Evolutionary conservation across 2,329 filamentous ascomycete genomes (phyloP), one percentile per base, ranked within the genome.

Genomic region (Pestalotiopsis sp.): DNA sequence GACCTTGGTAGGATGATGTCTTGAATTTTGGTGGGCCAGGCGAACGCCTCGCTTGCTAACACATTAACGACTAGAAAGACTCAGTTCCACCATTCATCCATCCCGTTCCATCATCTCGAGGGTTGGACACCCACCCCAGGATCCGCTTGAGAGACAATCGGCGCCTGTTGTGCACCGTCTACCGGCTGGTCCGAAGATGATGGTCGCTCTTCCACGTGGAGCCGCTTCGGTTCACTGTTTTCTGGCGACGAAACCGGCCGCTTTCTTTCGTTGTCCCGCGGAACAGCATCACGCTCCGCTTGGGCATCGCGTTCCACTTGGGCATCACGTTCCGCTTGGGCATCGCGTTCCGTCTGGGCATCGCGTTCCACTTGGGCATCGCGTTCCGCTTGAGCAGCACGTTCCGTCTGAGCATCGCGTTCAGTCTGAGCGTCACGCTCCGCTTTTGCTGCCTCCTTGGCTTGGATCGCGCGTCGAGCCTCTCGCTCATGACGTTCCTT

Each of bases 401-500:
- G 27, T 31, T 31, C 27, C 27, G 27, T 31, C 27, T 31, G 27
- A 31, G 27, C 27, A 31, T 31, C 27, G 6, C 27, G 27, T 31
- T 31, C 27, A 2, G 27, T 36, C 31, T 36, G 31, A 31, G n/a
- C 61, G 13, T 64, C 61, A 17, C 25, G n/a, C 14, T 60, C 64
- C 9, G 52, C 20, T 36, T 60, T 60, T 6, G 17, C 63, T 17
- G 63, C 49, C 23, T 66, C 63, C 27, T 66, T 66, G n/a, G 61
- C 61, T 45, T 66, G 27, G 20, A 80, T 80, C 0, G 75, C 80
- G 5, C 82, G 83, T 3, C 83, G 81, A 7, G 85, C 86, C 66
- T 88, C 87, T 68, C 85, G 83, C 36, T 88, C 86, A 70, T 84
- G 85, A 67, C 89, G 88, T 78, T 96, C 93, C 74, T 94, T 95